Percentiles rank a stretch among this genome's conserved stretches.
phyloP scores from a whole-genome alignment of 78 protist species.

The Capsaspora owczarzaki region DNA sequence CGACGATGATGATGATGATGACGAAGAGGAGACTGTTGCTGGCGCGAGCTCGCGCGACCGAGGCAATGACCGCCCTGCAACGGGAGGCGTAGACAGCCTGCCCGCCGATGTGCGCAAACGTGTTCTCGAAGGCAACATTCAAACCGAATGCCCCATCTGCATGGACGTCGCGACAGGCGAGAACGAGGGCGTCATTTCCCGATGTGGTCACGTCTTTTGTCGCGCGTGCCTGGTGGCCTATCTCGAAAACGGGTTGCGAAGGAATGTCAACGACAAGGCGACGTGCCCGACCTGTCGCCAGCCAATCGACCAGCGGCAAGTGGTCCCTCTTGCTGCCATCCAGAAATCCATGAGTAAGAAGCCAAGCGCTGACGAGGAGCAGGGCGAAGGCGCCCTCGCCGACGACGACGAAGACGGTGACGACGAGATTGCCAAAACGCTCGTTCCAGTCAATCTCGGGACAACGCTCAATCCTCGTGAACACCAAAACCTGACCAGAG shows the following conservation, averaged over 20 bases:
- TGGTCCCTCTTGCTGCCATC: not conserved
- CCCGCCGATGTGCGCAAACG: not conserved
- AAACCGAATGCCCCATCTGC: not conserved
- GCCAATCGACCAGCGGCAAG: not conserved
- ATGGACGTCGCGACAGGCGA: not conserved
- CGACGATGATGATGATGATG: too few species aligned
- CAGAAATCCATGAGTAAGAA: not conserved
- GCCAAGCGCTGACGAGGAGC: not conserved
- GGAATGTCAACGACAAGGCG: too few species aligned
- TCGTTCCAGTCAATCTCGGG: too few species aligned
- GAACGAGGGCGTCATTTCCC: not conserved
- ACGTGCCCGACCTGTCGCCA: not conserved
- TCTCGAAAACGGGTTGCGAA: too few species aligned
- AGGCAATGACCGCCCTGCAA: not conserved
- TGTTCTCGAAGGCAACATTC: not conserved
- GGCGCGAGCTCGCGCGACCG: not conserved
- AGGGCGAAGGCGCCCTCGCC: not conserved
- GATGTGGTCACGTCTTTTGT: not conserved
- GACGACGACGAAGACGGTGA: not conserved
- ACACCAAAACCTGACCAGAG: too few species aligned
- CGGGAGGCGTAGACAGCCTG: too few species aligned
- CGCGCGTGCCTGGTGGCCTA: conserved; percentile 9
- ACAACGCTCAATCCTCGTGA: too few species aligned
- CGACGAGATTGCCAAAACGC: too few species aligned
- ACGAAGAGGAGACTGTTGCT: too few species aligned